phyloP scores from a whole-genome alignment of 2,329 filamentous ascomycete genomes.

The Geosmithia putterillii region DNA sequence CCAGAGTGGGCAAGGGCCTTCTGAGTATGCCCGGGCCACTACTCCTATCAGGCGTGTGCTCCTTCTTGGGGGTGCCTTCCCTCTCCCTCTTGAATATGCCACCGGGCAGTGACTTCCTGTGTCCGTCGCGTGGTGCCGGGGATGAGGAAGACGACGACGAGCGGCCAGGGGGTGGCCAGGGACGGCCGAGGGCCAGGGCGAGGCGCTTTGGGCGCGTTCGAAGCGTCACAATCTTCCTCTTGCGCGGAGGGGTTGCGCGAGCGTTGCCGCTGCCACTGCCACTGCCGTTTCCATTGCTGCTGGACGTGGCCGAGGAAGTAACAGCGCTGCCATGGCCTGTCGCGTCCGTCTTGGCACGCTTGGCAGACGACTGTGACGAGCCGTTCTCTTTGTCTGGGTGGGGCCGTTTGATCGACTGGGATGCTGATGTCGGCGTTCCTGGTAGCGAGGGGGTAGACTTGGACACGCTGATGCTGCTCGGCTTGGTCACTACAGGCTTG shows the following conservation, averaged over 20 bases:
- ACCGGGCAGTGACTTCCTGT: constrained; percentile 20
- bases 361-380: constrained; percentile 17
- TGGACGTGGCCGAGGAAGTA: no score
- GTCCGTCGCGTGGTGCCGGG: constrained; percentile 7
- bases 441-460: not conserved
- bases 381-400: constrained; percentile 23
- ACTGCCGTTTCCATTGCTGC: not conserved
- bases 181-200: constrained; percentile 17
- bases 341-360: constrained; percentile 23
- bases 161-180: not conserved
- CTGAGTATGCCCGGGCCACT: no score
- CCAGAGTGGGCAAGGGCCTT: no score
- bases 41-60: not conserved
- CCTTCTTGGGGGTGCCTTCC: not conserved
- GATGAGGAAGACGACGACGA: not conserved
- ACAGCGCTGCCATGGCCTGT: no score
- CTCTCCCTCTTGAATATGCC: not conserved
- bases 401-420: constrained; percentile 18
- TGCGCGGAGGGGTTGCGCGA: constrained; percentile 9
- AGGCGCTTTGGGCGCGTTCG: constrained; percentile 20
- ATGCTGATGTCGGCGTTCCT: not conserved
- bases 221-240: constrained; percentile 23
- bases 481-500: not conserved
- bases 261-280: constrained; percentile 2
- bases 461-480: not conserved